Evolutionary conservation across 2,329 filamentous ascomycete species (phyloP).

Genomic region (Emergomyces africanus): DNA sequence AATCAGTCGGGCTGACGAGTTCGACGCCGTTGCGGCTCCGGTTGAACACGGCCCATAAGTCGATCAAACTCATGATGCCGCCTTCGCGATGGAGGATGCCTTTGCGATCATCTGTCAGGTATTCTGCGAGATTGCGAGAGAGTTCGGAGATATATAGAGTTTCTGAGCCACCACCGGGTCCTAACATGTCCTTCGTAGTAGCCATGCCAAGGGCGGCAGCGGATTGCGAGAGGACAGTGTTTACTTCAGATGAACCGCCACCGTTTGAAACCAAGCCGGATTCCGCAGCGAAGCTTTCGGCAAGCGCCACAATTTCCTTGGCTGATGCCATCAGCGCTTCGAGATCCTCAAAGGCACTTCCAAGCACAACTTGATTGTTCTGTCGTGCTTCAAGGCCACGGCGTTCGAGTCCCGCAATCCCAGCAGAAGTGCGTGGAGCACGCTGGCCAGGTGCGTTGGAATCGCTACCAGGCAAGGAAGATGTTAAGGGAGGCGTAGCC

Average conservation of each 20-base stretch:
- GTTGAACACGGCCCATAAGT: slow-evolving; percentile 93
- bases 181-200: slow-evolving; percentile 91
- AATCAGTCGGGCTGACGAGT: slow-evolving; percentile 80
- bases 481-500: slow-evolving; percentile 28
- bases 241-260: slow-evolving; percentile 54
- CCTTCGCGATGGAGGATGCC: slow-evolving; percentile 68
- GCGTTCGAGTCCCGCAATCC: slow-evolving; percentile 85
- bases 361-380: slow-evolving; percentile 88
- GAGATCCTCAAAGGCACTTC: slow-evolving; percentile 87
- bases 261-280: slow-evolving; percentile 42
- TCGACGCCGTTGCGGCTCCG: slow-evolving; percentile 85
- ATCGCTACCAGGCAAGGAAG: slow-evolving; percentile 14
- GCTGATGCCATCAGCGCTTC: slow-evolving; percentile 96
- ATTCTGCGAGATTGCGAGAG: slow-evolving; percentile 74
- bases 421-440: slow-evolving; percentile 45
- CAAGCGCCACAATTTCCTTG: slow-evolving; percentile 88
- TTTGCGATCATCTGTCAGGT: slow-evolving; percentile 70
- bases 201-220: slow-evolving; percentile 72
- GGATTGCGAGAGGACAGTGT: slow-evolving; percentile 64
- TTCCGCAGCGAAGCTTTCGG: slow-evolving; percentile 71
- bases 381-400: slow-evolving; percentile 71
- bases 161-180: slow-evolving; percentile 59
- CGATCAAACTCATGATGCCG: slow-evolving; percentile 78
- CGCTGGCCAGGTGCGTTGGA: slow-evolving; percentile 11
- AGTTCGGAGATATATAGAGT: slow-evolving; percentile 82